Evolutionary conservation across 257 asterid species (phyloP).

Genomic region (Solanum arcanum): DNA sequence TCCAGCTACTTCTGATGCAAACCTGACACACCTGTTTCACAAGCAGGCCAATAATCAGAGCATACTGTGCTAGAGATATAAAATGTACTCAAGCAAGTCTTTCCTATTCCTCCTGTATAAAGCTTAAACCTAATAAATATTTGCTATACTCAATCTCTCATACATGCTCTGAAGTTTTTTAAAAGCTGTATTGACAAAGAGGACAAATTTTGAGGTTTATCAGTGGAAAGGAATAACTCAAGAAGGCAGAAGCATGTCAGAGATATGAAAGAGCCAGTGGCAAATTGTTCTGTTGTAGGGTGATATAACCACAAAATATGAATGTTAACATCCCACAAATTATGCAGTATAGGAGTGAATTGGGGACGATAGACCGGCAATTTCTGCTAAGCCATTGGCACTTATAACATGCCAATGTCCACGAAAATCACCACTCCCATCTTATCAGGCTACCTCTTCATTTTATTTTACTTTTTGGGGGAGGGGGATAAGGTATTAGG

Average conservation of each 20-base stretch:
- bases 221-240: background rate
- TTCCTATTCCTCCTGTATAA: background rate
- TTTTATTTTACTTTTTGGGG: background rate
- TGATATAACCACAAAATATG: background rate
- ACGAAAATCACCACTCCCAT: background rate
- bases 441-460: background rate
- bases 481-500: background rate
- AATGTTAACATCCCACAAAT: background rate
- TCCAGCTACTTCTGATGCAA: slow-evolving; percentile 93
- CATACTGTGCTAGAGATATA: background rate
- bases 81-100: background rate
- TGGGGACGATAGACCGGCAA: background rate
- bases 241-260: background rate
- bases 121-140: background rate
- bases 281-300: background rate
- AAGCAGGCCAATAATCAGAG: background rate
- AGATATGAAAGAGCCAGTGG: background rate
- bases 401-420: background rate
- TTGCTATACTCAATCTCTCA: background rate
- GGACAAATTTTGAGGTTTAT: background rate
- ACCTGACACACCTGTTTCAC: slow-evolving; percentile 83
- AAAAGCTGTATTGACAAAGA: background rate
- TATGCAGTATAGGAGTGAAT: background rate
- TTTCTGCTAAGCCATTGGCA: background rate
- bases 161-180: background rate